A percentile compares a stretch with the other conserved stretches of the same genome.
These are phyloP conservation scores for Arbutus unedo DNA, from an alignment of 148 eudicot genomes.

Conservation along the genomic window DNA sequence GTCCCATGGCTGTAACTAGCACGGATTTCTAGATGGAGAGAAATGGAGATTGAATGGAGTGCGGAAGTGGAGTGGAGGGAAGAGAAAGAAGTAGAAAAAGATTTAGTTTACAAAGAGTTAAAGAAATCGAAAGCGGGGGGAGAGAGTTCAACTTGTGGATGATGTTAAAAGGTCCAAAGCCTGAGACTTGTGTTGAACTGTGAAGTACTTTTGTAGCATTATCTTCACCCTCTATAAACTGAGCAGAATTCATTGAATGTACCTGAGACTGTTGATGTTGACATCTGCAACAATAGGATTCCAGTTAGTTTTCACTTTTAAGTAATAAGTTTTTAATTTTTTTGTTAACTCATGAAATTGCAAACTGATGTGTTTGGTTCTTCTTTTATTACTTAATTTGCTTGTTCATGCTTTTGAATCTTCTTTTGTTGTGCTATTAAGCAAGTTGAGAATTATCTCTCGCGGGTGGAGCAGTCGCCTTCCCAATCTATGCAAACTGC, in stretches of 20 bases:
- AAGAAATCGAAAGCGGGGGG: neutral
- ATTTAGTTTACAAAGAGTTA: neutral
- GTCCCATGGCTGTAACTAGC: neutral
- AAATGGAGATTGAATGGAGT: neutral
- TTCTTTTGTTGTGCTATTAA: conserved; percentile 24
- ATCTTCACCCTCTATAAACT: neutral
- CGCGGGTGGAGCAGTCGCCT: conserved; percentile 89
- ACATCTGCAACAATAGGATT: neutral
- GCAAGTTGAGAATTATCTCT: conserved; percentile 57
- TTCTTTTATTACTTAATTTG: neutral
- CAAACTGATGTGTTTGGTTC: neutral
- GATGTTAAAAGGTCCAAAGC: neutral
- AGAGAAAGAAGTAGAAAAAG: neutral
- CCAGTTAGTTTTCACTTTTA: neutral
- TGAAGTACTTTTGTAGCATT: neutral
- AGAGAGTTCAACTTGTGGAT: neutral
- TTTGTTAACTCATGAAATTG: neutral
- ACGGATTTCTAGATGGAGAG: neutral
- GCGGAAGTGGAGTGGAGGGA: neutral
- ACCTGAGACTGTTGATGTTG: neutral
- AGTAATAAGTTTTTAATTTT: neutral
- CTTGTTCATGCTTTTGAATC: neutral
- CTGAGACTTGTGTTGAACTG: neutral
- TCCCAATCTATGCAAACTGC: conserved; percentile 67
- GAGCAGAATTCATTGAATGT: neutral